phyloP scores from a whole-genome alignment of 164 flowering plant species.

The Stephania yunnanensis region DNA sequence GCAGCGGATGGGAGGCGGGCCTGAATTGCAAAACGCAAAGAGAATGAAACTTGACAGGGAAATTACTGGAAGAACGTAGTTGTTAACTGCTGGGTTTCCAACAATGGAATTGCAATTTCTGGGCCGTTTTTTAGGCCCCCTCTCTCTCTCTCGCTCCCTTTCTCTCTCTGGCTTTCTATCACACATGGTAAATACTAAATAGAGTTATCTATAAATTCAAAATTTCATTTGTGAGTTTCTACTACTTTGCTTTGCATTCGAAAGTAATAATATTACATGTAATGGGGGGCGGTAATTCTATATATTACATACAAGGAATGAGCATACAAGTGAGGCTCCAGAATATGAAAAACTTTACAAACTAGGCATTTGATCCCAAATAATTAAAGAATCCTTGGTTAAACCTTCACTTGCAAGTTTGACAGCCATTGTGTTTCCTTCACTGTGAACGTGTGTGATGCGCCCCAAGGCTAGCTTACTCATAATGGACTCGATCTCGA shows the following conservation, averaged over 20 bases:
- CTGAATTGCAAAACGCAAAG: slow-evolving; percentile 57
- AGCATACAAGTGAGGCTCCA: slow-evolving; percentile 7
- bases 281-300: too few species aligned
- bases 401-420: slow-evolving; percentile 20
- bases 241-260: not conserved
- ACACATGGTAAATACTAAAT: not conserved
- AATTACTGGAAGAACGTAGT: slow-evolving; percentile 35
- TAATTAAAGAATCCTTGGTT: slow-evolving; percentile 9
- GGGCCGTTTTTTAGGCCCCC: slow-evolving; percentile 6
- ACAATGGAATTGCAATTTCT: not conserved
- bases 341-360: slow-evolving; percentile 2
- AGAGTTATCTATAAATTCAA: not conserved
- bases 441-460: slow-evolving; percentile 9
- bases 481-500: slow-evolving; percentile 16
- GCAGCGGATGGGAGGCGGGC: slow-evolving; percentile 31
- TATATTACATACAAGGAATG: not conserved
- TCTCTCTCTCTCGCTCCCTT: not conserved
- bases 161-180: not conserved
- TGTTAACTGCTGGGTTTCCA: not conserved
- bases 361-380: slow-evolving; percentile 17
- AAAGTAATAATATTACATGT: not conserved
- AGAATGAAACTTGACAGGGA: slow-evolving; percentile 85
- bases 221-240: not conserved
- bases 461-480: slow-evolving; percentile 13
- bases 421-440: slow-evolving; percentile 14